A percentile compares a stretch with the other conserved stretches of the same genome.
These are phyloP conservation scores for Cyclotella sp. DNA, from an alignment of 108 stramenopile species.

Conservation along the genomic window DNA sequence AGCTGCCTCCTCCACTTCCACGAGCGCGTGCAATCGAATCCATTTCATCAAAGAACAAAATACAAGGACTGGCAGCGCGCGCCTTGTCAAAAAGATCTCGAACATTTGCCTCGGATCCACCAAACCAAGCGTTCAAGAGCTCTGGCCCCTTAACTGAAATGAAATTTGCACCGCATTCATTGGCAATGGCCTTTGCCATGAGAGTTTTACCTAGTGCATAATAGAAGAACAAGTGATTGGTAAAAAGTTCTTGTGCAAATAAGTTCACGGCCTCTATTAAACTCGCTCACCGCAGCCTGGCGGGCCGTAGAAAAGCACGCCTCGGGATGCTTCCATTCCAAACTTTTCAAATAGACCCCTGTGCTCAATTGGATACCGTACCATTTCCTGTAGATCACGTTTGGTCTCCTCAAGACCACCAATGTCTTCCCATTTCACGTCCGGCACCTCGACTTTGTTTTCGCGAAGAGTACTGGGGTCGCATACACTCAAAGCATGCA, in stretches of 20 bases:
- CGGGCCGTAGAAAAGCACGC: conserved; percentile 96
- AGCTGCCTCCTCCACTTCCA: conserved; percentile 80
- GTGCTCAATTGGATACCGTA: conserved; percentile 98
- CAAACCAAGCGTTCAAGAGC: conserved; percentile 96
- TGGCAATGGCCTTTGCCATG: conserved; percentile 99
- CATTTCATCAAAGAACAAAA: conserved; percentile 99
- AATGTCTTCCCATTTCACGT: conserved; percentile 98
- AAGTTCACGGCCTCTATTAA: background rate
- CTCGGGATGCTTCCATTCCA: conserved; percentile 92
- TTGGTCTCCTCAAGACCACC: conserved; percentile 99
- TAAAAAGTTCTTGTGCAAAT: background rate
- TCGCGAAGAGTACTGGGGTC: conserved; percentile 94
- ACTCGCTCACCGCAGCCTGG: conserved; percentile 66
- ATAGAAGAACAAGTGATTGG: background rate
- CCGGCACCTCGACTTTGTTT: conserved; percentile 93
- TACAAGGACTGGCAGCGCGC: conserved; percentile 88
- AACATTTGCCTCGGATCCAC: conserved; percentile 98
- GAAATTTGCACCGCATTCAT: conserved; percentile 98
- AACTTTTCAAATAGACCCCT: conserved; percentile 92
- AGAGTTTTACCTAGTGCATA: conserved; percentile 87
- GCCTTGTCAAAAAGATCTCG: conserved; percentile 94
- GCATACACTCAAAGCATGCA: conserved; percentile 88
- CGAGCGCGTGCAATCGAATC: conserved; percentile 88
- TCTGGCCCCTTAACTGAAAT: conserved; percentile 98
- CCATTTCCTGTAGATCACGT: conserved; percentile 96